These are phyloP conservation scores for Ceratocystis papillata DNA, from an alignment of 2,329 filamentous ascomycete genomes.

Conservation along the genomic window DNA sequence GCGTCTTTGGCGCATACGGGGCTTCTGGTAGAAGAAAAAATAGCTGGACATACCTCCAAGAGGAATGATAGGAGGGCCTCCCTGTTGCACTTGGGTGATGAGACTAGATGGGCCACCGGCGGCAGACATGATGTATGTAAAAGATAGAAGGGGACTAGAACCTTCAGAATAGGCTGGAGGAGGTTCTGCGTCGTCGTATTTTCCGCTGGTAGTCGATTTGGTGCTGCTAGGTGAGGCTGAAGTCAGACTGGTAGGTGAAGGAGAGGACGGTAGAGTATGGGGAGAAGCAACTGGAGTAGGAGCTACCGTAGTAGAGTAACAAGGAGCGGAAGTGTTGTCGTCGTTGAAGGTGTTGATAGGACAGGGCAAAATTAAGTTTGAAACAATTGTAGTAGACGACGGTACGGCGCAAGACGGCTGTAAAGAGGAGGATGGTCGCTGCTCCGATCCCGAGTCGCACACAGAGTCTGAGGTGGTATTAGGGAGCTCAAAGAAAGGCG, in stretches of 20 bases:
- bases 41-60: constrained; percentile 56
- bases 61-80: constrained; percentile 77
- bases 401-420: constrained; percentile 15
- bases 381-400: constrained; percentile 25
- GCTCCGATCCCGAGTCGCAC: constrained; percentile 32
- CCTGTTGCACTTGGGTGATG: constrained; percentile 97
- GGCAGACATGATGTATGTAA: constrained; percentile 95
- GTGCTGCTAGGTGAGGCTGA: constrained; percentile 42
- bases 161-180: constrained; percentile 95
- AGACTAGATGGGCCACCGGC: constrained; percentile 96
- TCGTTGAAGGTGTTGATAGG: neutral
- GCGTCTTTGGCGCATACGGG: neutral
- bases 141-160: constrained; percentile 79
- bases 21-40: constrained; percentile 4
- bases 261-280: neutral
- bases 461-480: constrained; percentile 37
- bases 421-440: constrained; percentile 29
- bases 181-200: constrained; percentile 76
- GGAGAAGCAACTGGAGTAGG: neutral
- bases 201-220: constrained; percentile 64
- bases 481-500: constrained; percentile 46
- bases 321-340: constrained; percentile 32
- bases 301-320: constrained; percentile 22
- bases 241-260: neutral
- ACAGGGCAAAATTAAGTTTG: constrained; percentile 23